Percentiles rank a stretch among this genome's conserved stretches.
Conservation (phyloP, 495 filamentous ascomycete species). For the Pseudomonodictys pantanalensis region DNA sequence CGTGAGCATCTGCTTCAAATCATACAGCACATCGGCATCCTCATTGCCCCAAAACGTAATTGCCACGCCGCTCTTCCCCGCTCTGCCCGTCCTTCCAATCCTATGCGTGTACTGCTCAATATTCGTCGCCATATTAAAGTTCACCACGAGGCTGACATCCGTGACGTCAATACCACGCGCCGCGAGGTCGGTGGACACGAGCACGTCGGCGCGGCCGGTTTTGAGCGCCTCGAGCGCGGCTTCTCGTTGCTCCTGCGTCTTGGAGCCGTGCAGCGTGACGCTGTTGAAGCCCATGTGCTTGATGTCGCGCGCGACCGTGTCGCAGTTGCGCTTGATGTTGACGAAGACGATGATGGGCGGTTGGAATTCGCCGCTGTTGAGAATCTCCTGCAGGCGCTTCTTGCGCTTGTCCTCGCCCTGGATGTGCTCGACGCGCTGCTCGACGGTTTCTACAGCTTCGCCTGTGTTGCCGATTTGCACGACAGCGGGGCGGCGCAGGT, state of each 20-base stretch:
- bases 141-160: constrained; percentile 90
- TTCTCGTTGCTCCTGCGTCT: constrained; percentile 97
- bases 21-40: constrained; percentile 91
- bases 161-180: constrained; percentile 97
- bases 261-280: constrained; percentile 90
- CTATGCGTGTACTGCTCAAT: constrained; percentile 98
- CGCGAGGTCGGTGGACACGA: constrained; percentile 97
- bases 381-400: constrained; percentile 90
- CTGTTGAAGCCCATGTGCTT: constrained; percentile 89
- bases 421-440: constrained; percentile 94
- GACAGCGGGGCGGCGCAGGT: constrained; percentile 88
- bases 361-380: constrained; percentile 77
- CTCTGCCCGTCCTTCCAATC: constrained; percentile 96
- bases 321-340: constrained; percentile 99
- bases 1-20: constrained; percentile 91
- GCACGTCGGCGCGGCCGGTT: constrained; percentile 71
- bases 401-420: constrained; percentile 93
- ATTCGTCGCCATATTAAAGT: constrained; percentile 96
- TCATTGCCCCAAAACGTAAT: constrained; percentile 96
- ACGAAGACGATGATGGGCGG: constrained; percentile 98
- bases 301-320: constrained; percentile 92
- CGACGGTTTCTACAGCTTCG: constrained; percentile 97
- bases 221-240: constrained; percentile 86
- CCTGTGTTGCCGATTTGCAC: constrained; percentile 93
- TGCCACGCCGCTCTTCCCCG: constrained; percentile 94